Percentiles rank a stretch among this genome's conserved stretches.
Evolutionary conservation across 352 stramenopile genomes (phyloP).

Genomic region (Saprolegnia diclina): DNA sequence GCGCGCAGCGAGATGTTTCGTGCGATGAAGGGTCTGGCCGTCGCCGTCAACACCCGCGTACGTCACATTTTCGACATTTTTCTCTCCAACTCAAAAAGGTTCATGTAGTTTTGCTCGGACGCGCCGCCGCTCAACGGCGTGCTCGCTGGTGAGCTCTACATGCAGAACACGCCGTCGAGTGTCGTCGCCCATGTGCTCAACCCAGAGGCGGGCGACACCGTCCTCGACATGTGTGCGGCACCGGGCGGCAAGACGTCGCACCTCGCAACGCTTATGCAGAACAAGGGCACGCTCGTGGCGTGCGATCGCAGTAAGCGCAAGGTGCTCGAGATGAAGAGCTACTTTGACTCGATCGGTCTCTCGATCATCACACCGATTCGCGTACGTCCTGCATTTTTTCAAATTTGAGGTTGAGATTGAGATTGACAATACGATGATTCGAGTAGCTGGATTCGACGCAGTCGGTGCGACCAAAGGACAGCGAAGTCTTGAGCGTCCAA

Average conservation of each 20-base stretch:
- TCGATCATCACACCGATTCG: conserved; percentile 24
- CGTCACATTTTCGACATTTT: background rate
- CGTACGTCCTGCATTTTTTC: background rate
- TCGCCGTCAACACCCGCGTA: conserved; percentile 59
- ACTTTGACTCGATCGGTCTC: conserved; percentile 50
- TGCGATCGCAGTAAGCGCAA: conserved; percentile 91
- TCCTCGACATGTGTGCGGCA: conserved; percentile 93
- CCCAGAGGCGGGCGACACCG: conserved; percentile 71
- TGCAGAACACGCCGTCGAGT: conserved; percentile 91
- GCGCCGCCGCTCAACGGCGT: conserved; percentile 87
- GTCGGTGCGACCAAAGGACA: conserved; percentile 46
- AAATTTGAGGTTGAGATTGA: conserved; percentile 31
- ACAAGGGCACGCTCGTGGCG: conserved; percentile 75
- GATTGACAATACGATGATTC: conserved; percentile 47
- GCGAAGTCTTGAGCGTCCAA: conserved; percentile 36
- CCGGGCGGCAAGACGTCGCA: conserved; percentile 93
- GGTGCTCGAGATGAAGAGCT: conserved; percentile 58
- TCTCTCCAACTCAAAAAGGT: background rate
- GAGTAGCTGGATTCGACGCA: conserved; percentile 87
- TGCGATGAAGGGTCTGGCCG: conserved; percentile 51
- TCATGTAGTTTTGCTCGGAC: conserved; percentile 48
- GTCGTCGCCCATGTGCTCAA: conserved; percentile 87
- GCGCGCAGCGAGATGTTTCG: conserved; percentile 74
- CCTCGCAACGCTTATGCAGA: conserved; percentile 87
- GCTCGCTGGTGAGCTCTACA: conserved; percentile 75